phyloP scores from a whole-genome alignment of 148 eudicot genomes.

The Persicaria maculosa region DNA sequence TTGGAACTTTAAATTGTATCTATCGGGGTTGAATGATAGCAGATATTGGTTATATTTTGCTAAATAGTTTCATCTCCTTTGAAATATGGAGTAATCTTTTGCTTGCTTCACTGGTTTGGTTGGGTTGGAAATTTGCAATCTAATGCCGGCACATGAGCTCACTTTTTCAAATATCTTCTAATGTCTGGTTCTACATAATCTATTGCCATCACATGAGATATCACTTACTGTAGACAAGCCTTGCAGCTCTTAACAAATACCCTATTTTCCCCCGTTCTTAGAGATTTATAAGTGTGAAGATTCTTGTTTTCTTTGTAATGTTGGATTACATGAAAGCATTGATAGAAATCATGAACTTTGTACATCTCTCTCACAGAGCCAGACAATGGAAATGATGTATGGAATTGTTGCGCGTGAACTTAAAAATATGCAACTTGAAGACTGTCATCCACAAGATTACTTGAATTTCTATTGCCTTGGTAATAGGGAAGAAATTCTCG shows the following conservation, averaged over 20 bases:
- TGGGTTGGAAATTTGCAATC: not conserved
- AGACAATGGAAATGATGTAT: slow-evolving; percentile 93
- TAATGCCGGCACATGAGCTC: not conserved
- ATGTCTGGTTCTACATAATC: not conserved
- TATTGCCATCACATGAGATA: not conserved
- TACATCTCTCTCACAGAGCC: slow-evolving; percentile 36
- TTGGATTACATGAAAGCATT: not conserved
- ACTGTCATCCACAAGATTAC: slow-evolving; percentile 64
- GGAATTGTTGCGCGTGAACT: slow-evolving; percentile 61
- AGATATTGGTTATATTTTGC: not conserved
- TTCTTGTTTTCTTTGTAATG: not conserved
- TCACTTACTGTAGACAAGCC: not conserved
- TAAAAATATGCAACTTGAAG: slow-evolving; percentile 50
- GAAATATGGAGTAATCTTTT: not conserved
- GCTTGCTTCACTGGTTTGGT: not conserved
- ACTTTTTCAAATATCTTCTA: not conserved
- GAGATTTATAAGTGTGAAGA: not conserved
- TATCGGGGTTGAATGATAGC: not conserved
- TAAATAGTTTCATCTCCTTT: not conserved
- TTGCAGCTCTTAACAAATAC: too few species aligned
- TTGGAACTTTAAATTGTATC: slow-evolving; percentile 10
- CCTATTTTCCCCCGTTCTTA: too few species aligned
- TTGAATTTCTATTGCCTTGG: slow-evolving; percentile 94
- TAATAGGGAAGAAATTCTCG: slow-evolving; percentile 61
- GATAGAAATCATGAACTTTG: not conserved